phyloP scores from a whole-genome alignment of 1,284 basidiomycete genomes.

The Ceratobasidium sp. region DNA sequence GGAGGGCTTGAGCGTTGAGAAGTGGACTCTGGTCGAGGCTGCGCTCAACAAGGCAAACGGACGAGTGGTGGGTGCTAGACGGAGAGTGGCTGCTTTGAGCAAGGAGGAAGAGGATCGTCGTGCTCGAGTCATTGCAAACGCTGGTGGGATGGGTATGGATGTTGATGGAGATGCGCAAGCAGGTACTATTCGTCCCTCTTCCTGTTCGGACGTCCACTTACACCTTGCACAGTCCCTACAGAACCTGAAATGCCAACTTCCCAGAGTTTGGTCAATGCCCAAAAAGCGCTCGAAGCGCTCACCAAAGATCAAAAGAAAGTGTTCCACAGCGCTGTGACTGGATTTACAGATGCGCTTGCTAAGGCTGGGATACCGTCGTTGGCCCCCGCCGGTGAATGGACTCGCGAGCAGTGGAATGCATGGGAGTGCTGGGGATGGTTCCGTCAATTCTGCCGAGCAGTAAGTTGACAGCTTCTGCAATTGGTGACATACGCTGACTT shows the following conservation, averaged over 20 bases:
- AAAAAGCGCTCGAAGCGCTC: slow-evolving; percentile 74
- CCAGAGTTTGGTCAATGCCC: slow-evolving; percentile 68
- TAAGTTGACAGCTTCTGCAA: slow-evolving; percentile 52
- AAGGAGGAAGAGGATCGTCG: slow-evolving; percentile 87
- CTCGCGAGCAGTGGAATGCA: slow-evolving; percentile 69
- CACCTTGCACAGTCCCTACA: not conserved
- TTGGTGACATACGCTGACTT: not conserved
- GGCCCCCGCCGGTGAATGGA: slow-evolving; percentile 66
- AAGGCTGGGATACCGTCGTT: slow-evolving; percentile 54
- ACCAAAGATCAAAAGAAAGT: slow-evolving; percentile 76
- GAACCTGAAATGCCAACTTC: slow-evolving; percentile 57
- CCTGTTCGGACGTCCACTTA: not conserved
- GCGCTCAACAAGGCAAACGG: slow-evolving; percentile 90
- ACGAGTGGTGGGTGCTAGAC: slow-evolving; percentile 75
- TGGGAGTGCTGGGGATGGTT: slow-evolving; percentile 92
- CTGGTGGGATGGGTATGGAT: slow-evolving; percentile 49
- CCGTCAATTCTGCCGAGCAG: slow-evolving; percentile 79
- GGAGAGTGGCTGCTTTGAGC: slow-evolving; percentile 73
- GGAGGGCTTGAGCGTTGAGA: slow-evolving; percentile 58
- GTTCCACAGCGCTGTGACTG: slow-evolving; percentile 69
- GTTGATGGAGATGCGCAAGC: slow-evolving; percentile 42
- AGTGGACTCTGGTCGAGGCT: slow-evolving; percentile 84
- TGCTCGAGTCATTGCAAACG: slow-evolving; percentile 69
- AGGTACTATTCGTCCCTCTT: slow-evolving; percentile 40
- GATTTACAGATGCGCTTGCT: slow-evolving; percentile 70